These are phyloP conservation scores for Phytophthora sojae DNA, from an alignment of 352 stramenopile species.

Conservation along the genomic window DNA sequence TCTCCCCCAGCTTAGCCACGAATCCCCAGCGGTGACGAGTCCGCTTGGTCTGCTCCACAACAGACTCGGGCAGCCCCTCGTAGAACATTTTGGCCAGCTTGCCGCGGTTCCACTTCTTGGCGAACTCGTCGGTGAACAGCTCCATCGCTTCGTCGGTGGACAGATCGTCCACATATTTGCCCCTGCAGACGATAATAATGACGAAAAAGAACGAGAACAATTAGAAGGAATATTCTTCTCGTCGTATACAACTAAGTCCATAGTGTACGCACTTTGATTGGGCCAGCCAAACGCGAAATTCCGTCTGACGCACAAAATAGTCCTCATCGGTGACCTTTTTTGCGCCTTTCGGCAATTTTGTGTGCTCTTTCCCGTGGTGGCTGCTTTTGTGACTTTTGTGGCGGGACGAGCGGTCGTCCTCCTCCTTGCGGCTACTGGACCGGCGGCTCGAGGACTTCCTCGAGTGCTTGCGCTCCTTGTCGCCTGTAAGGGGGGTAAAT, in stretches of 20 bases:
- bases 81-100: constrained; percentile 74
- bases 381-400: constrained; percentile 32
- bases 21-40: constrained; percentile 83
- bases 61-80: constrained; percentile 55
- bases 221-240: neutral
- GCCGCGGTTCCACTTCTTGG: constrained; percentile 69
- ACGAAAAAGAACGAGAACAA: neutral
- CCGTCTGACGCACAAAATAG: constrained; percentile 69
- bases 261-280: constrained; percentile 48
- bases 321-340: constrained; percentile 59
- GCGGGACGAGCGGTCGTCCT: constrained; percentile 39
- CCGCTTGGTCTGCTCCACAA: constrained; percentile 74
- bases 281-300: constrained; percentile 82
- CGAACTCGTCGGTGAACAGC: constrained; percentile 69
- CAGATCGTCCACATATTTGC: constrained; percentile 78
- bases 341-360: constrained; percentile 37
- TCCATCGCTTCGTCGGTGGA: constrained; percentile 59
- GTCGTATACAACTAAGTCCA: too few relatives aligned
- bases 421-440: constrained; percentile 29
- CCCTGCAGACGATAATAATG: constrained; percentile 28
- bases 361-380: constrained; percentile 1
- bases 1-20: constrained; percentile 62
- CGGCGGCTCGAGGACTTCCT: constrained; percentile 32
- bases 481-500: constrained; percentile 3
- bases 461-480: constrained; percentile 27